These are phyloP conservation scores for Tolypocladium ovalisporum DNA, from an alignment of 2,329 filamentous ascomycete species.

Conservation along the genomic window DNA sequence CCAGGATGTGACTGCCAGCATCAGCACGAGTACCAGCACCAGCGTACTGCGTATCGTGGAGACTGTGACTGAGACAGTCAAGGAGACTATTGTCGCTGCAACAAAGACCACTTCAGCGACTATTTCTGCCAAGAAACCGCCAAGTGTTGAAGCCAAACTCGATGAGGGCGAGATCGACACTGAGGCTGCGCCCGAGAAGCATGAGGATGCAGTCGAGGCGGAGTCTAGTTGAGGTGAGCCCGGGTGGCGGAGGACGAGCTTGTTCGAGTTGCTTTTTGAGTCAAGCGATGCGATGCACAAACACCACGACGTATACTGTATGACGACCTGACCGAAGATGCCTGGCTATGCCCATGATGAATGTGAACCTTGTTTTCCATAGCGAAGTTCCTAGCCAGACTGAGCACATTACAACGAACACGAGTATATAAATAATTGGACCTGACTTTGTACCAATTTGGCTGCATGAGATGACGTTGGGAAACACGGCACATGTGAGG, in stretches of 20 bases:
- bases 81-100: constrained; percentile 20
- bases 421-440: background rate
- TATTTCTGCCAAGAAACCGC: background rate
- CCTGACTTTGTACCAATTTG: background rate
- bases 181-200: background rate
- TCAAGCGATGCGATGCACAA: background rate
- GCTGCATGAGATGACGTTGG: background rate
- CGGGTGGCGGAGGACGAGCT: background rate
- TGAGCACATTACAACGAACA: background rate
- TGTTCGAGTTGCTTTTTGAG: background rate
- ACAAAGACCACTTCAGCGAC: constrained; percentile 6
- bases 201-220: background rate
- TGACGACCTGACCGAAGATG: background rate
- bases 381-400: background rate
- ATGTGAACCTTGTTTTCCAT: background rate
- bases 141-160: background rate
- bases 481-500: background rate
- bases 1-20: background rate
- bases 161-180: background rate
- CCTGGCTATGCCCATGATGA: background rate
- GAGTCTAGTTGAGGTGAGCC: background rate
- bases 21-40: background rate
- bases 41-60: constrained; percentile 4
- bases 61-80: constrained; percentile 20
- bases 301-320: background rate